Conservation (phyloP, 2,329 filamentous ascomycete genomes). For the Cercospora beticola region DNA sequence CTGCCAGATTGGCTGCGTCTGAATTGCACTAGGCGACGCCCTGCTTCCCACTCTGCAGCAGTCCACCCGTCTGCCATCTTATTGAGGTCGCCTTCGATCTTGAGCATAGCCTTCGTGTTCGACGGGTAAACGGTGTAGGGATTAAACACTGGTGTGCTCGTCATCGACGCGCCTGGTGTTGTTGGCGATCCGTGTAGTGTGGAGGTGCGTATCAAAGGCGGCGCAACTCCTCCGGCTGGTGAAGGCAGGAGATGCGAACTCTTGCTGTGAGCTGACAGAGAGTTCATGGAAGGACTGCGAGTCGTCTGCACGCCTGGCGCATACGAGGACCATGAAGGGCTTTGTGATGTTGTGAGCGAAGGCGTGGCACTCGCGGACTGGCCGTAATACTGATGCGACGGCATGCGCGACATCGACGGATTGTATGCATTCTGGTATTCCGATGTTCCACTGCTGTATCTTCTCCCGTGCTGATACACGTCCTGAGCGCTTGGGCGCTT, state of each 20-base stretch:
- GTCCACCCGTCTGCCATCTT: conserved; percentile 83
- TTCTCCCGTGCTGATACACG: conserved; percentile 36
- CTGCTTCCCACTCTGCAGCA: conserved; percentile 73
- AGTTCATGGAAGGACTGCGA: conserved; percentile 34
- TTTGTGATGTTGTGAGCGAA: conserved; percentile 37
- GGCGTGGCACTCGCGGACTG: conserved; percentile 29
- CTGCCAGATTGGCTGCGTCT: conserved; percentile 77
- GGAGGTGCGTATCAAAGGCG: conserved; percentile 66
- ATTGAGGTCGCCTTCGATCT: conserved; percentile 81
- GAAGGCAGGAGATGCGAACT: conserved; percentile 45
- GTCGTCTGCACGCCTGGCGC: conserved; percentile 25
- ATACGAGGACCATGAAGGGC: conserved; percentile 36
- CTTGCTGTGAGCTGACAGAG: conserved; percentile 28
- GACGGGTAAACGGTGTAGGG: conserved; percentile 74
- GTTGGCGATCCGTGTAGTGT: conserved; percentile 59
- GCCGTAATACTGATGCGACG: conserved; percentile 33
- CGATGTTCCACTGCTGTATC: conserved; percentile 42
- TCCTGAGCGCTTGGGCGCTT: conserved; percentile 40
- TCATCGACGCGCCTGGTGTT: conserved; percentile 40
- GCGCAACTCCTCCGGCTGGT: conserved; percentile 50
- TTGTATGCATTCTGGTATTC: conserved; percentile 34
- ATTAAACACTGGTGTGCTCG: conserved; percentile 58
- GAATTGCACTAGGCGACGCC: conserved; percentile 85
- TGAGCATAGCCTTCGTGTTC: conserved; percentile 73
- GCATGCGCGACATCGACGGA: conserved; percentile 27